phyloP scores from a whole-genome alignment of 805 yeast genomes.

The Ogataea ganodermae region DNA sequence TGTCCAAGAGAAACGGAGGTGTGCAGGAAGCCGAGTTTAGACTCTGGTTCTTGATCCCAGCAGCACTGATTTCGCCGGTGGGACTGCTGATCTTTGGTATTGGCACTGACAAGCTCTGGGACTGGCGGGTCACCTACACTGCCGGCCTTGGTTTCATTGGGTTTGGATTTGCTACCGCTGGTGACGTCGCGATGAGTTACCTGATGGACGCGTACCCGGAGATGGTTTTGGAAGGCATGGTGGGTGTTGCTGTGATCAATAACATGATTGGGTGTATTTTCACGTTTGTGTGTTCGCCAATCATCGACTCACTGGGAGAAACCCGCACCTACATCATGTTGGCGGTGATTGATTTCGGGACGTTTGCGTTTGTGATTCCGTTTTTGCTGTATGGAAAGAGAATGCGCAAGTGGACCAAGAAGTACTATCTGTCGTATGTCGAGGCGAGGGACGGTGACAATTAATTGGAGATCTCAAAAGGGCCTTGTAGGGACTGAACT shows the following conservation, averaged over 20 bases:
- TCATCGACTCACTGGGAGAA: constrained; percentile 59
- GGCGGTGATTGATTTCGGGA: constrained; percentile 60
- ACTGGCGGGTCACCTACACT: constrained; percentile 53
- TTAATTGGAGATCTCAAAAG: too few species aligned
- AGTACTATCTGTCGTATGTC: constrained; percentile 53
- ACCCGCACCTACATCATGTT: constrained; percentile 60
- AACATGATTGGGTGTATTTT: constrained; percentile 66
- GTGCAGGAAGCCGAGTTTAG: constrained; percentile 67
- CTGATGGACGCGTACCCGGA: constrained; percentile 71
- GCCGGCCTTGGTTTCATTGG: constrained; percentile 67
- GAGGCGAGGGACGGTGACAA: constrained; percentile 50
- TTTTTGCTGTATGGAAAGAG: constrained; percentile 27
- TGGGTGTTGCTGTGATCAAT: constrained; percentile 65
- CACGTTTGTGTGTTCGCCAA: constrained; percentile 63
- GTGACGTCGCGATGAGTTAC: constrained; percentile 69
- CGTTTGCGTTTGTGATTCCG: constrained; percentile 55
- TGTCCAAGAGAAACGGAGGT: constrained; percentile 62
- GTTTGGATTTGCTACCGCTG: constrained; percentile 69
- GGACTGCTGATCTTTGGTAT: constrained; percentile 68
- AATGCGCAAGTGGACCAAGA: constrained; percentile 56
- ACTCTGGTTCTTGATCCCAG: constrained; percentile 55
- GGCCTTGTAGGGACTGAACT: too few species aligned
- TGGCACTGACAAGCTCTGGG: constrained; percentile 58
- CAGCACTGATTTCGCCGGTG: constrained; percentile 59
- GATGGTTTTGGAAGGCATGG: constrained; percentile 70